Conservation (phyloP, 1,139 yeast genomes). For the Candida glucosophila region DNA sequence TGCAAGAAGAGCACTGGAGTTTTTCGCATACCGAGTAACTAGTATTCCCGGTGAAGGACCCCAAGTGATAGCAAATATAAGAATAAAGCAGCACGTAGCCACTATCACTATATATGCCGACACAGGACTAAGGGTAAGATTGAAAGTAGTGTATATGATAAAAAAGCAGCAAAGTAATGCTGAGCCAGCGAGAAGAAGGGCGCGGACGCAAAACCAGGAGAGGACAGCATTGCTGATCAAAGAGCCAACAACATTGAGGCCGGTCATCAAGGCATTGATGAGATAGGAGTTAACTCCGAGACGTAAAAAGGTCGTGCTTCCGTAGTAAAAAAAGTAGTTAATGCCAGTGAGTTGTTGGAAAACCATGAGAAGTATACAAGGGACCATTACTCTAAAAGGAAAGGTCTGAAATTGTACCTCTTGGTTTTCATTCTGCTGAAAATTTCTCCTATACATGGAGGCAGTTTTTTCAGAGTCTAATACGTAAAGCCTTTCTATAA, state of each 20-base stretch:
- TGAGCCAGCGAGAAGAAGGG: slow-evolving; percentile 3
- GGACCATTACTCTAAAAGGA: slow-evolving; percentile 3
- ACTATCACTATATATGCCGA: slow-evolving; percentile 2
- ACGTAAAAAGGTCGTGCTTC: slow-evolving; percentile 13
- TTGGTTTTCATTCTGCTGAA: slow-evolving; percentile 1
- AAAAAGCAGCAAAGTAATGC: slow-evolving; percentile 2
- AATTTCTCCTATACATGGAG: slow-evolving; percentile 3
- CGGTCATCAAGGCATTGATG: slow-evolving; percentile 9
- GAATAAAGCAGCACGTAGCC: slow-evolving; percentile 11
- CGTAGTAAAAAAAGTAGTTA: slow-evolving; percentile 26
- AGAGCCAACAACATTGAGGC: slow-evolving; percentile 11
- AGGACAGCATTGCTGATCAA: slow-evolving; percentile 6
- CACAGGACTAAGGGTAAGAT: slow-evolving; percentile 1
- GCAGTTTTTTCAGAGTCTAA: no score
- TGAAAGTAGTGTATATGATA: slow-evolving; percentile 2
- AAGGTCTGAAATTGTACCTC: background rate
- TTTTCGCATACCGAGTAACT: slow-evolving; percentile 14
- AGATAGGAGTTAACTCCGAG: slow-evolving; percentile 2
- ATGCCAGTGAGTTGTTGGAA: slow-evolving; percentile 29
- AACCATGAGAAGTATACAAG: slow-evolving; percentile 16
- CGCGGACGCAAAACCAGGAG: slow-evolving; percentile 1
- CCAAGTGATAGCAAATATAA: slow-evolving; percentile 23
- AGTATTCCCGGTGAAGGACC: slow-evolving; percentile 25
- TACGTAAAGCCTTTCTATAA: slow-evolving; percentile 1
- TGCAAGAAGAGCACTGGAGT: slow-evolving; percentile 14